A percentile compares a stretch with the other conserved stretches of the same genome.
Evolutionary conservation across 805 yeast species (phyloP).

Genomic region (Cyberlindnera xylosilytica): DNA sequence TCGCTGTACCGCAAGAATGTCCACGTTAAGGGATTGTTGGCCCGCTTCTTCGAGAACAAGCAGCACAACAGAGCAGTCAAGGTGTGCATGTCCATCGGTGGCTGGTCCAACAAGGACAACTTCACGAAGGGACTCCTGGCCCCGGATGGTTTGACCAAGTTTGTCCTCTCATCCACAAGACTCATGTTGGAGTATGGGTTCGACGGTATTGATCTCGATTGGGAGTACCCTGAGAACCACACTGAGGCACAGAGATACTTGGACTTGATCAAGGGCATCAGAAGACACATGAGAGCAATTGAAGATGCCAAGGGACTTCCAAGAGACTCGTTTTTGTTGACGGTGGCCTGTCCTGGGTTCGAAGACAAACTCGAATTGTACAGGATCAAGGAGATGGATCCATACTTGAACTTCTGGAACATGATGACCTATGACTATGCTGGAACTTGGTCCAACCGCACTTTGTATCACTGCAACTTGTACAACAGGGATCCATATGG

Average conservation of each 20-base stretch:
- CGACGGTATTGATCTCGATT: slow-evolving; percentile 92
- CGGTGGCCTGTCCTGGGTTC: slow-evolving; percentile 78
- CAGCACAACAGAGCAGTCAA: slow-evolving; percentile 40
- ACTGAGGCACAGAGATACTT: slow-evolving; percentile 44
- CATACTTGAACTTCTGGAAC: slow-evolving; percentile 67
- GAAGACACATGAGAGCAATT: slow-evolving; percentile 36
- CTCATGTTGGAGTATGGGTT: slow-evolving; percentile 56
- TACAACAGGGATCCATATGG: slow-evolving; percentile 33
- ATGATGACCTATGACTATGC: slow-evolving; percentile 89
- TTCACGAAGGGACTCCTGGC: slow-evolving; percentile 46
- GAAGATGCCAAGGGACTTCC: slow-evolving; percentile 30
- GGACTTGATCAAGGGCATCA: slow-evolving; percentile 38
- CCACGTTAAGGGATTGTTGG: slow-evolving; percentile 43
- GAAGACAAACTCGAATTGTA: slow-evolving; percentile 40
- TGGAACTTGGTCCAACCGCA: slow-evolving; percentile 67
- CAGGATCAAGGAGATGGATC: slow-evolving; percentile 52
- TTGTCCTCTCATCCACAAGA: slow-evolving; percentile 47
- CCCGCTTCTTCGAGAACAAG: slow-evolving; percentile 47
- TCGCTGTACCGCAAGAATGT: slow-evolving; percentile 16
- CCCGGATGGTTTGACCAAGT: slow-evolving; percentile 37
- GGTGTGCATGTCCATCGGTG: slow-evolving; percentile 78
- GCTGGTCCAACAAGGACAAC: slow-evolving; percentile 54
- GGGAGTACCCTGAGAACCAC: slow-evolving; percentile 76
- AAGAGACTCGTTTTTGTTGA: slow-evolving; percentile 41
- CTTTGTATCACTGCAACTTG: slow-evolving; percentile 72